Conservation (phyloP, 2,329 filamentous ascomycete species). For the Colletotrichum viniferum region DNA sequence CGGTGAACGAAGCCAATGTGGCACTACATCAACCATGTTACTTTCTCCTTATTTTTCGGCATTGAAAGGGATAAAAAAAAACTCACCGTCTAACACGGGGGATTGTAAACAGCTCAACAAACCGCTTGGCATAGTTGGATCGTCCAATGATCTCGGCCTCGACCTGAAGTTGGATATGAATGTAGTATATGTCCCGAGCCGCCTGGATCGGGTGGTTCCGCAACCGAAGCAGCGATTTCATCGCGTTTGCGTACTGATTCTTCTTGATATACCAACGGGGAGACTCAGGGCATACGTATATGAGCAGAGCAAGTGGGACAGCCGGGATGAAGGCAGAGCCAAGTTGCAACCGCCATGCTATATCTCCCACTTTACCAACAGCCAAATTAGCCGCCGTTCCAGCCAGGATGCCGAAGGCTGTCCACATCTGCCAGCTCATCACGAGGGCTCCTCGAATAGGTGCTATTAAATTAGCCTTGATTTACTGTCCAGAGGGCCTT, state of each 20-base stretch:
- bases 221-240: conserved; percentile 58
- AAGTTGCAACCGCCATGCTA: conserved; percentile 63
- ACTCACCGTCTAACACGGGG: conserved; percentile 51
- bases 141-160: conserved; percentile 32
- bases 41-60: no score
- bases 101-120: conserved; percentile 61
- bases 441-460: conserved; percentile 66
- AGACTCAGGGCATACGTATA: conserved; percentile 69
- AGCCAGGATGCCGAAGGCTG: conserved; percentile 54
- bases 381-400: conserved; percentile 65
- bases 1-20: conserved; percentile 68
- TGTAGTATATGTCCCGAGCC: conserved; percentile 67
- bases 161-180: conserved; percentile 43
- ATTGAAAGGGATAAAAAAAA: no score
- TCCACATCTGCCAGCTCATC: conserved; percentile 63
- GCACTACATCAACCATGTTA: conserved; percentile 43
- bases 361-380: conserved; percentile 50
- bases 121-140: conserved; percentile 50
- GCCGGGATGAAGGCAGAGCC: conserved; percentile 67
- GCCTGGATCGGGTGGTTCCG: conserved; percentile 65
- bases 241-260: conserved; percentile 57
- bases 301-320: conserved; percentile 54
- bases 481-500: no score
- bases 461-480: no score
- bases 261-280: conserved; percentile 72